Evolutionary conservation across 148 eudicot genomes (phyloP).

Genomic region (Oxyria digyna): DNA sequence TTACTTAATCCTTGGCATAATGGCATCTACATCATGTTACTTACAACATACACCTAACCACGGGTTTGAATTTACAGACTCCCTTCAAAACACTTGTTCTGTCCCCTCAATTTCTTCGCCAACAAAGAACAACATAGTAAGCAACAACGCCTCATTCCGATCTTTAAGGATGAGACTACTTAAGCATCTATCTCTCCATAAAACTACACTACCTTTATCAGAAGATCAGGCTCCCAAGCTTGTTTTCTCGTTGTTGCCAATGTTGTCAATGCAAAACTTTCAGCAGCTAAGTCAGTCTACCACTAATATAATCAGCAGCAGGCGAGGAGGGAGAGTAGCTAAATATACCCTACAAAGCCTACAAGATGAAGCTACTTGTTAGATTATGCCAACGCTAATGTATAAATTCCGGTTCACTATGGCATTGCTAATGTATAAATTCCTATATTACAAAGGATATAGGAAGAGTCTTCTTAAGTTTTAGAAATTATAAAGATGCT

Average conservation of each 20-base stretch:
- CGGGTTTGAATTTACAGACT: neutral
- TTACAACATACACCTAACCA: neutral
- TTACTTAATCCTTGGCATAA: neutral
- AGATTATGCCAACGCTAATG: neutral
- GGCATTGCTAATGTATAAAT: neutral
- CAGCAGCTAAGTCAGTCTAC: neutral
- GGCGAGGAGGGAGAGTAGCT: neutral
- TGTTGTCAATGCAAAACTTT: neutral
- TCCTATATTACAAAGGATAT: neutral
- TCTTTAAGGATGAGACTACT: neutral
- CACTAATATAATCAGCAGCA: neutral
- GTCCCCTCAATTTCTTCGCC: neutral
- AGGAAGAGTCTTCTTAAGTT: neutral
- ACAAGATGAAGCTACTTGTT: neutral
- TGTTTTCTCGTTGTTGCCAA: neutral
- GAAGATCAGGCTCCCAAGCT: neutral
- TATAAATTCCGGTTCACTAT: neutral
- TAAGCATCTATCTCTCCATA: neutral
- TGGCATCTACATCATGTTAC: neutral
- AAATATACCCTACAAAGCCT: neutral
- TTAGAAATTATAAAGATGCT: neutral
- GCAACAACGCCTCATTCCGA: neutral
- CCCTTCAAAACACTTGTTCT: neutral
- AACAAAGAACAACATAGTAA: neutral
- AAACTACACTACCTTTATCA: neutral